Evolutionary conservation across 1,284 basidiomycete genomes (phyloP), one percentile per base, ranked within the genome.

Genomic region (Uromyces viciae-fabae): DNA sequence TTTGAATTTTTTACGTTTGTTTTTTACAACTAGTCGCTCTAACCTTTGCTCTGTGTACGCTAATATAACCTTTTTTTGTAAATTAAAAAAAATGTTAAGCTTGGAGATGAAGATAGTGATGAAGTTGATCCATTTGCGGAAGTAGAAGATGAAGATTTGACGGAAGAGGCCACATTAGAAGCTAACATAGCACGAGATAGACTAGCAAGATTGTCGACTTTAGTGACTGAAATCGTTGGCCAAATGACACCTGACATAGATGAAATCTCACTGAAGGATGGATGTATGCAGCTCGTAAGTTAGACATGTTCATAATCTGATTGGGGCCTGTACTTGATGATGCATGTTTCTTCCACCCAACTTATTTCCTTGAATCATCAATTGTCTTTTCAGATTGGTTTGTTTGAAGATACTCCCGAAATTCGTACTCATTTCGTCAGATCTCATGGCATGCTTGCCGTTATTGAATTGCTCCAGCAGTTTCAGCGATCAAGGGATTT

Each of bases 121-220:
- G 94, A 94, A 68, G 93, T 93, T 81, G 95, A 97, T 88, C 94
- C 95, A 0, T 98, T 98, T 84, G 94, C 95, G 0, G 94, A 95
- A 88, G 92, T 93, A 5, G 83, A 83, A 1, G 73, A 80, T 49
- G 82, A 83, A 14, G 72, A 68, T 22, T n/a, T 82, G 28, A 78
- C 73, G 14, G 83, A 75, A 33, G 82, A 82, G 14, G 82, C 83
- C 19, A 81, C 94, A 83, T 88, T 96, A 4, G 94, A 96, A 85
- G 90, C 93, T 0, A 95, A 96, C 83, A 88, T 97, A 8, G 91
- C 93, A 82, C 90, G 94, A 58, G 95, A 97, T 87, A 94, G 95
- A 87, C 89, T 93, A 83, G 95, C 96, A 0, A 90, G 94, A 7
- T 88, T 97, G 71, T 93, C 90, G 83, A 91, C 90, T 60, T 89